Percentiles rank a stretch among this genome's conserved stretches.
Conservation (phyloP, 2,329 filamentous ascomycete genomes). For the Dothistroma septosporum region DNA sequence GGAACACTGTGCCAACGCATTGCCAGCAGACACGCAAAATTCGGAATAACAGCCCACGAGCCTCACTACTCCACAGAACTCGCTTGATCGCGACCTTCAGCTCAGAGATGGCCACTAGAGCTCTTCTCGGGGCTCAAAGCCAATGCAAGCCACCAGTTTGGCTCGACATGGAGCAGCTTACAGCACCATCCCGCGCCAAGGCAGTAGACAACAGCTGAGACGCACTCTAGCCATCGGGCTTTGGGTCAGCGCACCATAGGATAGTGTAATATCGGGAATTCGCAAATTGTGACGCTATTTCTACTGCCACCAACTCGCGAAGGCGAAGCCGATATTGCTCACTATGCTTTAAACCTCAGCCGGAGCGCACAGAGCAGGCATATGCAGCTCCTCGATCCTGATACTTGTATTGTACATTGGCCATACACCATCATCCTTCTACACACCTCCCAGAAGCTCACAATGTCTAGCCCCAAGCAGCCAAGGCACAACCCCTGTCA, state of each 20-base stretch:
- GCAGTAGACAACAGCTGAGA: background rate
- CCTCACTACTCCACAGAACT: no score
- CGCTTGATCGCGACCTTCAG: background rate
- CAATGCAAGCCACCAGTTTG: background rate
- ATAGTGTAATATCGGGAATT: background rate
- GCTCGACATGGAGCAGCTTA: background rate
- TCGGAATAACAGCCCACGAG: no score
- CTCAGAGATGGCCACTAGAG: background rate
- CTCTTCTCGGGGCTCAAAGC: background rate
- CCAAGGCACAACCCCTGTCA: background rate
- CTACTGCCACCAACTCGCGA: background rate
- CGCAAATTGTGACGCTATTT: background rate
- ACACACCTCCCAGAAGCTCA: background rate
- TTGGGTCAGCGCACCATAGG: background rate
- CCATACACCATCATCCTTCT: background rate
- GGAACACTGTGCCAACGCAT: no score
- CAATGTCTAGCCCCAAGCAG: background rate
- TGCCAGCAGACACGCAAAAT: no score
- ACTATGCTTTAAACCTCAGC: background rate
- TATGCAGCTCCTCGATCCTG: background rate
- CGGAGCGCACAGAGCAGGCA: background rate
- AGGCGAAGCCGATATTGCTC: background rate
- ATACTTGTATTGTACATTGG: no score
- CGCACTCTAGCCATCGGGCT: background rate
- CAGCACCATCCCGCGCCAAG: background rate